Conservation (phyloP, 2,329 filamentous ascomycete species). For the Taxawa tesnikishii region DNA sequence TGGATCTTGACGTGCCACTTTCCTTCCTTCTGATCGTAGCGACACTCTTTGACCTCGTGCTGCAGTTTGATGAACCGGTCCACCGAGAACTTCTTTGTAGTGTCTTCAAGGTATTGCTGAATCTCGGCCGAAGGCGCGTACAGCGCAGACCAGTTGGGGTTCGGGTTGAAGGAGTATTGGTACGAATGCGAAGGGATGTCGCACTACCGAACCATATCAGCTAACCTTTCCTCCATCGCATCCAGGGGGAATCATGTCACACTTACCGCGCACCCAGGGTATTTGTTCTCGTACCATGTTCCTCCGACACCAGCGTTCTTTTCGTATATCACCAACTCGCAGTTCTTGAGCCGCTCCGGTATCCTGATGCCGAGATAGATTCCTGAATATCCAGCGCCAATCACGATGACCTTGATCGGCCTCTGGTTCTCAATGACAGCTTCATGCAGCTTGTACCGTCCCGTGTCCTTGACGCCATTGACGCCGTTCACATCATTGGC, state of each 20-base stretch:
- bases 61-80: slow-evolving; percentile 24
- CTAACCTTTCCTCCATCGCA: background rate
- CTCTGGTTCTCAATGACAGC: slow-evolving; percentile 29
- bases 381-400: slow-evolving; percentile 31
- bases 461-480: slow-evolving; percentile 4
- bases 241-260: too few relatives aligned
- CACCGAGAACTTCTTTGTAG: slow-evolving; percentile 22
- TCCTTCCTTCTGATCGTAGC: slow-evolving; percentile 19
- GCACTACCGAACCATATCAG: slow-evolving; percentile 28
- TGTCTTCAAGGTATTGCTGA: slow-evolving; percentile 22
- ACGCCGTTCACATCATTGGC: slow-evolving; percentile 7
- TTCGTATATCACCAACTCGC: slow-evolving; percentile 28
- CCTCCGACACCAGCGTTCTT: slow-evolving; percentile 29
- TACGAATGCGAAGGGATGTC: slow-evolving; percentile 30
- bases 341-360: slow-evolving; percentile 26
- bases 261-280: slow-evolving; percentile 25
- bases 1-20: slow-evolving; percentile 25
- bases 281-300: slow-evolving; percentile 28
- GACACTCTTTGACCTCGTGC: slow-evolving; percentile 21
- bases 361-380: slow-evolving; percentile 32
- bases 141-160: slow-evolving; percentile 26
- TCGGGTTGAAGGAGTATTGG: slow-evolving; percentile 31
- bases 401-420: slow-evolving; percentile 30
- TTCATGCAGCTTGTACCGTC: slow-evolving; percentile 21
- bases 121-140: slow-evolving; percentile 27